Evolutionary conservation across 225 moss, liverwort and hornwort genomes (phyloP).

Genomic region (Anthoceros angustus): DNA sequence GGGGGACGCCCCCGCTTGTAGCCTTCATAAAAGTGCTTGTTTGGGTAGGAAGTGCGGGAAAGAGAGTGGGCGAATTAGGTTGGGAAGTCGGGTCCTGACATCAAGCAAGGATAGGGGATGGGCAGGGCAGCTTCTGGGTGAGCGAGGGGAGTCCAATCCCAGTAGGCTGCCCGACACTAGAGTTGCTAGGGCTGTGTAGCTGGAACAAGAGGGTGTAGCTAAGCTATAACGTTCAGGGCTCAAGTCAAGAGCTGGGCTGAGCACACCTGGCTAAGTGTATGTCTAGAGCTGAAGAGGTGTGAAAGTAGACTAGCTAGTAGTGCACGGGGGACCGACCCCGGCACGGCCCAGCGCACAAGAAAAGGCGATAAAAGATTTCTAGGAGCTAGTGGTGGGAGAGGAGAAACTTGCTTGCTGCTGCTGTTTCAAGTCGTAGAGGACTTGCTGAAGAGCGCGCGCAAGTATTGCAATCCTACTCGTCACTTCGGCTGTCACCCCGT

Average conservation of each 20-base stretch:
- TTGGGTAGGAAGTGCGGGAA: not conserved
- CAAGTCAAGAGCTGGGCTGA: too few relatives aligned
- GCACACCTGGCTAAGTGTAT: too few relatives aligned
- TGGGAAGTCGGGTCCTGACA: not conserved
- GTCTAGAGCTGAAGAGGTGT: not conserved
- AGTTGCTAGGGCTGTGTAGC: too few relatives aligned
- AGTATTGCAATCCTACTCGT: not conserved
- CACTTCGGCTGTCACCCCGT: not conserved
- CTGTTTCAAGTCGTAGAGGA: not conserved
- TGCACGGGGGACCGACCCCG: too few relatives aligned
- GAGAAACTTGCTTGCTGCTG: not conserved
- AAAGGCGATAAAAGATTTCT: too few relatives aligned
- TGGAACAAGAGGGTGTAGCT: too few relatives aligned
- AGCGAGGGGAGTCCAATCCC: not conserved
- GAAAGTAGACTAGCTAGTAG: not conserved
- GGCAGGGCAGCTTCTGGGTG: not conserved
- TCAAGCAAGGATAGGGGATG: not conserved
- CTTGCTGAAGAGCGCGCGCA: not conserved
- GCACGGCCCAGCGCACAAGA: too few relatives aligned
- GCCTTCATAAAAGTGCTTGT: conserved; percentile 5
- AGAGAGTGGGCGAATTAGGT: not conserved
- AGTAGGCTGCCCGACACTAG: not conserved
- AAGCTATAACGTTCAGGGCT: too few relatives aligned
- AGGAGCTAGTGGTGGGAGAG: too few relatives aligned
- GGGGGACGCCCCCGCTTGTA: conserved; percentile 5